These are phyloP conservation scores for Paramecium sonneborni DNA, from an alignment of 73 alveolate species.

Conservation along the genomic window DNA sequence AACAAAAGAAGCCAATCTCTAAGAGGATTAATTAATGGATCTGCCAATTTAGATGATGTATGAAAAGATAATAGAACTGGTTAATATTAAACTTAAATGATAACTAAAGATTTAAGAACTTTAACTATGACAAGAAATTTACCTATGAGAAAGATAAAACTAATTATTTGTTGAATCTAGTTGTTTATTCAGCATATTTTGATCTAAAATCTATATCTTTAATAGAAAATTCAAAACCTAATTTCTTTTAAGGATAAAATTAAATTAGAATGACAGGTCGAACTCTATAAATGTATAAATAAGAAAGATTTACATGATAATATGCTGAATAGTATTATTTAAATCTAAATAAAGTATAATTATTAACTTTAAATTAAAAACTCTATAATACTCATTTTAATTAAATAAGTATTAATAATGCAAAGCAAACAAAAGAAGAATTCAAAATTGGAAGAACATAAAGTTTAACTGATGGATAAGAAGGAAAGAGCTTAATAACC, in stretches of 20 bases:
- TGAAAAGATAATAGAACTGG: constrained; percentile 61
- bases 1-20: constrained; percentile 65
- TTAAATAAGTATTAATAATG: constrained; percentile 62
- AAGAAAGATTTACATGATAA: constrained; percentile 77
- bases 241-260: constrained; percentile 78
- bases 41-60: constrained; percentile 54
- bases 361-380: constrained; percentile 83
- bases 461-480: constrained; percentile 73
- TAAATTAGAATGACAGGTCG: constrained; percentile 75
- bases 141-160: constrained; percentile 83
- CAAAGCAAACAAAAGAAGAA: constrained; percentile 67
- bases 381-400: neutral
- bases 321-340: constrained; percentile 75
- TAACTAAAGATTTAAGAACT: constrained; percentile 75
- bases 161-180: constrained; percentile 78
- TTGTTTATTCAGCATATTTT: constrained; percentile 76
- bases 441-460: constrained; percentile 68
- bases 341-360: constrained; percentile 78
- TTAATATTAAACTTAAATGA: constrained; percentile 70
- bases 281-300: constrained; percentile 66
- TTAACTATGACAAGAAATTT: constrained; percentile 73
- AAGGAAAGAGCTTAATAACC: too few species aligned
- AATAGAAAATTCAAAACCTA: constrained; percentile 81
- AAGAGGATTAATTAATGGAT: constrained; percentile 52
- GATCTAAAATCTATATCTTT: constrained; percentile 81